Evolutionary conservation across 352 stramenopile species (phyloP), one percentile per base, ranked within the genome.

Genomic region (Pythium sukuiense): DNA sequence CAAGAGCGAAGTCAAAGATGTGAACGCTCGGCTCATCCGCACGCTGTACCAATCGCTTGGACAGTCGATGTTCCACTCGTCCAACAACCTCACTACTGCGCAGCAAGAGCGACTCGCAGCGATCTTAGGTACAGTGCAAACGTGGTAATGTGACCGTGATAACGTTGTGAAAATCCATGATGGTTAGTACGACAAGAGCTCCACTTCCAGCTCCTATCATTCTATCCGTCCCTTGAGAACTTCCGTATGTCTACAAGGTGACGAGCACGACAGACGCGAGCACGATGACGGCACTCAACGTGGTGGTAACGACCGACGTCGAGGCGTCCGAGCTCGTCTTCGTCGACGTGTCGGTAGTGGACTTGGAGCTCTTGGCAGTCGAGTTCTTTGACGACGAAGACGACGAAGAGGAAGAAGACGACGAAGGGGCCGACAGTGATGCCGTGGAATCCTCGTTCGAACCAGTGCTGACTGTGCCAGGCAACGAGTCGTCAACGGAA

Each of bases 1-100:
- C 54, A 92, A 92, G 56, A 91, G 72, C 37, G 74, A 88, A 46
- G 76, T 90, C n/a, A 84, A 82, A 57, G 80, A 91, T 30, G 79
- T 79, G 0, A 93, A 89, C 11, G 46, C 69, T 18, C 64, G 70
- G 12, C 49, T 93, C 2, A 48, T 93, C 29, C 67, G 65, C 0
- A 37, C 73, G 37, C 59, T 83, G 24, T 70, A 83, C 46, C n/a
- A 56, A 3, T 64, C 58, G 3, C 60, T 81, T 0, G 69, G 72
- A 0, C 12, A 65, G 5, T 49, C 62, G 9, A 71, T 76, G 35
- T 45, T 73, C 20, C 65, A 76, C 1, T 58, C 59, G 9, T 72
- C 72, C 9, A 66, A 63, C 53, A 91, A 89, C 32, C 69, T 90
- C 35, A 87, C 73, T 69, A 58, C 66, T 0, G 9, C 76, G 8